Conservation (phyloP, 768 basidiomycete genomes). For the Calocybe indica region DNA sequence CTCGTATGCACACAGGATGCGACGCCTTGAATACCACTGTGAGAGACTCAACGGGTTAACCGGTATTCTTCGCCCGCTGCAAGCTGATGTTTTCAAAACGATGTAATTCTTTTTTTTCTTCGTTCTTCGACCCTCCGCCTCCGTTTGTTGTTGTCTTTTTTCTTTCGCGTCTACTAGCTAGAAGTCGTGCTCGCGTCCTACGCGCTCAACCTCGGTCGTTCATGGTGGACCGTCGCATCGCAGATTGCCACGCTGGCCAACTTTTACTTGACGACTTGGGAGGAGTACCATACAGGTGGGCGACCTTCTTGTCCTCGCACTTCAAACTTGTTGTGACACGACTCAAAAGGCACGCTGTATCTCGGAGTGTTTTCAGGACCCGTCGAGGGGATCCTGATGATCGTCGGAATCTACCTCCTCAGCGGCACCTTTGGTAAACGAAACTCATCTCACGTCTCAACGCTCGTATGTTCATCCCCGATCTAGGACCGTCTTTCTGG, state of each 20-base stretch:
- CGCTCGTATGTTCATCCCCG: not conserved
- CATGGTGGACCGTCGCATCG: slow-evolving; percentile 95
- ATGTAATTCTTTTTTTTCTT: too few relatives aligned
- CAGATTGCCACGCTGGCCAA: slow-evolving; percentile 73
- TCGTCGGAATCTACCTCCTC: slow-evolving; percentile 68
- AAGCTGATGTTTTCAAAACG: too few relatives aligned
- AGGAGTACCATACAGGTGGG: slow-evolving; percentile 79
- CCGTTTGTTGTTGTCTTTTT: too few relatives aligned
- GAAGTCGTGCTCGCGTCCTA: slow-evolving; percentile 79
- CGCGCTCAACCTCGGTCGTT: slow-evolving; percentile 86
- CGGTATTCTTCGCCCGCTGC: too few relatives aligned
- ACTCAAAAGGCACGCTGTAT: slow-evolving; percentile 66
- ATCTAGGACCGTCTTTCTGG: slow-evolving; percentile 74
- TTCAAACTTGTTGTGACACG: not conserved
- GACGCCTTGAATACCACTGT: slow-evolving; percentile 96
- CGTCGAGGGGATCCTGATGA: slow-evolving; percentile 91
- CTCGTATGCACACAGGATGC: slow-evolving; percentile 46
- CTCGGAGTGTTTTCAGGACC: slow-evolving; percentile 94
- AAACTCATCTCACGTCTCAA: slow-evolving; percentile 9
- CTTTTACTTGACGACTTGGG: slow-evolving; percentile 82
- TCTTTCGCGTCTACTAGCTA: slow-evolving; percentile 39
- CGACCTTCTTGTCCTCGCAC: not conserved
- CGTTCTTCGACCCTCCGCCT: too few relatives aligned
- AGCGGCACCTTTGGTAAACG: slow-evolving; percentile 65
- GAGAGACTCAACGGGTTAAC: slow-evolving; percentile 5